Percentiles rank a stretch among this genome's conserved stretches.
Conservation (phyloP, 2,329 filamentous ascomycete genomes). For the Colletotrichum sp. region DNA sequence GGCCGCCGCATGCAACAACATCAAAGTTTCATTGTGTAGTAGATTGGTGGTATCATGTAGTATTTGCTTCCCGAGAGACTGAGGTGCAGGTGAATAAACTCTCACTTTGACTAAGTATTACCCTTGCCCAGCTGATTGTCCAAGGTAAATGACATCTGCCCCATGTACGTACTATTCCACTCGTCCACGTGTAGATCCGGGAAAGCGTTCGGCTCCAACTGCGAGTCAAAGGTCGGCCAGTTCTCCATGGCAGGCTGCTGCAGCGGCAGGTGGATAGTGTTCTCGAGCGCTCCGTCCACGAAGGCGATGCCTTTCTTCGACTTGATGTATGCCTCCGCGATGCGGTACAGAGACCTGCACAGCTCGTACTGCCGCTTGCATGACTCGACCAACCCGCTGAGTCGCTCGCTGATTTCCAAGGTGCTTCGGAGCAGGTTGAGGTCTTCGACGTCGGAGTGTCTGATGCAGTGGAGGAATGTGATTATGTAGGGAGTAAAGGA, state of each 20-base stretch:
- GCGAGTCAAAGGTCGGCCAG: not conserved
- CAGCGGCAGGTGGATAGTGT: not conserved
- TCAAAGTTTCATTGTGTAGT: not conserved
- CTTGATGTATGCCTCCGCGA: slow-evolving; percentile 9
- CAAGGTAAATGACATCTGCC: slow-evolving; percentile 6
- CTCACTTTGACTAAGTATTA: not conserved
- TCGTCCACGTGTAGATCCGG: not conserved
- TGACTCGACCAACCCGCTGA: not conserved
- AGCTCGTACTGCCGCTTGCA: slow-evolving; percentile 5
- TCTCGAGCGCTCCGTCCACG: not conserved
- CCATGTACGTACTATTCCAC: not conserved
- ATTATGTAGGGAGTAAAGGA: slow-evolving; percentile 27
- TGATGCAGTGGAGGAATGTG: slow-evolving; percentile 24
- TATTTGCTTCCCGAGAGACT: accelerated
- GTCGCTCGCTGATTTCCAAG: slow-evolving; percentile 1
- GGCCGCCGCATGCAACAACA: not conserved
- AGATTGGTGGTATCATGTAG: not conserved
- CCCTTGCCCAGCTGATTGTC: not conserved
- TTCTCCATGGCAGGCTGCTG: not conserved
- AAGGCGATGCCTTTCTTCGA: not conserved
- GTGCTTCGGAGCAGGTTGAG: not conserved
- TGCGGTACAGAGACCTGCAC: not conserved
- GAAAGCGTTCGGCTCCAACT: not conserved
- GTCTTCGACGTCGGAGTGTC: slow-evolving; percentile 11
- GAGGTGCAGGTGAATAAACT: accelerated